Percentiles rank a stretch among this genome's conserved stretches.
These are phyloP conservation scores for Gamsiella multidivaricata DNA, from an alignment of 192 early-diverging fungal genomes.

Conservation along the genomic window DNA sequence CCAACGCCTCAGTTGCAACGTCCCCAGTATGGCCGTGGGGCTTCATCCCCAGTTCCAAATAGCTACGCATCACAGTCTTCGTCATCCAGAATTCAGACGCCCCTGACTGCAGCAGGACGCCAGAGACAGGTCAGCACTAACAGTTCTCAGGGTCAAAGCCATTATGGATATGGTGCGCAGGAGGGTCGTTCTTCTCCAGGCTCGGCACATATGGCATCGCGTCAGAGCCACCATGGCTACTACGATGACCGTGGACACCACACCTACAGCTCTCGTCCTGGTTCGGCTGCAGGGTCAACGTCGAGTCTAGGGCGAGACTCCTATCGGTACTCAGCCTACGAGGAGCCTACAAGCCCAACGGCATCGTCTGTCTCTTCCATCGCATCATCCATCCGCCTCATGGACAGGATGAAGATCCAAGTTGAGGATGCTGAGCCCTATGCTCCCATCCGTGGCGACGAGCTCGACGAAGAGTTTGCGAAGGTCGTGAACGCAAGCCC, in stretches of 20 bases:
- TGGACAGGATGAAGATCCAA: constrained; percentile 46
- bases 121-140: constrained; percentile 42
- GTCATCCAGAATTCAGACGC: too few relatives aligned
- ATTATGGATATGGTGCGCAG: constrained; percentile 18
- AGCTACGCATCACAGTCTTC: constrained; percentile 27
- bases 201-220: constrained; percentile 1
- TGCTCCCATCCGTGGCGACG: constrained; percentile 54
- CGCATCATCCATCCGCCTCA: constrained; percentile 17
- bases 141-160: constrained; percentile 4
- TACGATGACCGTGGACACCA: constrained; percentile 13
- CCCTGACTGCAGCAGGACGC: not conserved
- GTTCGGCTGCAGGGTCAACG: constrained; percentile 23
- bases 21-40: constrained; percentile 29
- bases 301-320: constrained; percentile 24
- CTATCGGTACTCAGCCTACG: constrained; percentile 30
- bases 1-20: constrained; percentile 38
- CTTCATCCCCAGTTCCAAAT: constrained; percentile 16
- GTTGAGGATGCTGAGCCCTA: constrained; percentile 55
- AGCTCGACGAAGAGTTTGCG: constrained; percentile 65
- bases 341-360: constrained; percentile 34
- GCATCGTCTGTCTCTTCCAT: constrained; percentile 24
- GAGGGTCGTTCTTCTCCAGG: constrained; percentile 34
- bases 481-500: constrained; percentile 64
- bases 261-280: constrained; percentile 26
- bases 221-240: constrained; percentile 14